These are phyloP conservation scores for Torulaspora franciscae DNA, from an alignment of 805 yeast genomes.

Conservation along the genomic window DNA sequence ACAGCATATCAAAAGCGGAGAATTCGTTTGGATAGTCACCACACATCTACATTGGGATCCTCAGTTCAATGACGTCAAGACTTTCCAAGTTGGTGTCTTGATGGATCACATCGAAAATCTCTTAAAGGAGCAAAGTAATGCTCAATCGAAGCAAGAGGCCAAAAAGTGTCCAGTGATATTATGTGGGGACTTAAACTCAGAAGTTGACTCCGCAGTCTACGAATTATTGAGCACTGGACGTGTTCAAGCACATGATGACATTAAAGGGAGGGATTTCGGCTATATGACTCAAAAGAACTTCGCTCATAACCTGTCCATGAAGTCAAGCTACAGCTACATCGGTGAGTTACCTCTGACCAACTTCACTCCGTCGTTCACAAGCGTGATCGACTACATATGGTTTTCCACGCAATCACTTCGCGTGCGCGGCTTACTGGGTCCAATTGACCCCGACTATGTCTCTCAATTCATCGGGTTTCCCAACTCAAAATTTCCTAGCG, in stretches of 20 bases:
- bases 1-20: constrained; percentile 68
- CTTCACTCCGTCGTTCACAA: constrained; percentile 87
- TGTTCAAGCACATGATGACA: constrained; percentile 73
- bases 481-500: constrained; percentile 88
- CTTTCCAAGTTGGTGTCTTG: constrained; percentile 89
- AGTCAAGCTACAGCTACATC: constrained; percentile 76
- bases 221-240: constrained; percentile 79
- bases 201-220: constrained; percentile 82
- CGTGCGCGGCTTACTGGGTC: constrained; percentile 82
- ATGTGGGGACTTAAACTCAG: constrained; percentile 95
- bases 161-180: constrained; percentile 71
- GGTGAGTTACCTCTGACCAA: constrained; percentile 94
- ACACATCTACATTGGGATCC: constrained; percentile 99
- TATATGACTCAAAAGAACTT: constrained; percentile 85
- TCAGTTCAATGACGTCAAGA: constrained; percentile 88
- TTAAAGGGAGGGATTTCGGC: constrained; percentile 86
- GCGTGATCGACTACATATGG: constrained; percentile 94
- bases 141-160: constrained; percentile 45
- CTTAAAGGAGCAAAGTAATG: constrained; percentile 44
- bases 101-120: constrained; percentile 78
- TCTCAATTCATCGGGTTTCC: constrained; percentile 86
- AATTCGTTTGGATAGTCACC: constrained; percentile 68
- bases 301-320: constrained; percentile 71
- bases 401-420: constrained; percentile 75
- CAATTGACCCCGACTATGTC: constrained; percentile 73